These are phyloP conservation scores for Aspergillus chevalieri DNA, from an alignment of 2,329 filamentous ascomycete species.

Conservation along the genomic window DNA sequence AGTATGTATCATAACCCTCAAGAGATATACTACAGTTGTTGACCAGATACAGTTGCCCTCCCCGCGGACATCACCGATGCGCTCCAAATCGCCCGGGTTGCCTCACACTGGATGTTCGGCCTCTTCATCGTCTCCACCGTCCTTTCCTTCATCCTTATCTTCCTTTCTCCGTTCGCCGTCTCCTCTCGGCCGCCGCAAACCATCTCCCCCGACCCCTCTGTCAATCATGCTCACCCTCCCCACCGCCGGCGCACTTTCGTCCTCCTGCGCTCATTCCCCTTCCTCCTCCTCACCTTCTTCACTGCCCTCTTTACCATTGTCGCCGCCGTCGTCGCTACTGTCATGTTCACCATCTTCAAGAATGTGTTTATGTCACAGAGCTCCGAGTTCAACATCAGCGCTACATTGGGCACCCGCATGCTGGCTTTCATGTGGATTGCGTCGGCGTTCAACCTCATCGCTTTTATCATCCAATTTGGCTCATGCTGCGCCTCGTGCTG, in stretches of 20 bases:
- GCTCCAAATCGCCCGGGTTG: constrained; percentile 65
- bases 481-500: constrained; percentile 64
- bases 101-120: constrained; percentile 81
- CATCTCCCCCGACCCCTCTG: constrained; percentile 22
- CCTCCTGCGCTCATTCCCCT: constrained; percentile 53
- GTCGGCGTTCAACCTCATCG: constrained; percentile 58
- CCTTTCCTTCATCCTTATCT: constrained; percentile 66
- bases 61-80: constrained; percentile 68
- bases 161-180: constrained; percentile 52
- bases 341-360: constrained; percentile 75
- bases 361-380: constrained; percentile 64
- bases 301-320: constrained; percentile 62
- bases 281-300: constrained; percentile 63
- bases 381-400: constrained; percentile 68
- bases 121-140: constrained; percentile 70
- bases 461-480: constrained; percentile 66
- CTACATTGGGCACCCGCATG: constrained; percentile 65
- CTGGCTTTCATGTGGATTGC: constrained; percentile 88
- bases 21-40: background rate
- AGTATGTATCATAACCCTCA: constrained; percentile 42
- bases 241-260: constrained; percentile 34
- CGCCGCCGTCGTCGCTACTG: constrained; percentile 69
- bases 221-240: constrained; percentile 22
- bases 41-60: constrained; percentile 55
- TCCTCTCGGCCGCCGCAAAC: constrained; percentile 34